A percentile compares a stretch with the other conserved stretches of the same genome.
Conservation (phyloP, 805 yeast species). For the Cyberlindnera saturnus region DNA sequence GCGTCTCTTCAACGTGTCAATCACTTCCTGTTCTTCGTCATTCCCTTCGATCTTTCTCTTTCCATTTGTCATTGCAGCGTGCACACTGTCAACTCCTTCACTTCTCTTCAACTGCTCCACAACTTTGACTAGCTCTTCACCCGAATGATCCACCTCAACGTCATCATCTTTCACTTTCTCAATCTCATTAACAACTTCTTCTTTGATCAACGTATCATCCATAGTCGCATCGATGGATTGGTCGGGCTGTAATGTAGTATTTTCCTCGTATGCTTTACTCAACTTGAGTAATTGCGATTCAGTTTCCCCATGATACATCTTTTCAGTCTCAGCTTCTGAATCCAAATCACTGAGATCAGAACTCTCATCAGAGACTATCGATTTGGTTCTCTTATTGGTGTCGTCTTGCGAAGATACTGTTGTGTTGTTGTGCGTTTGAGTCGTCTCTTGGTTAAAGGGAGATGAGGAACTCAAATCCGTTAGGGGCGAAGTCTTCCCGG, state of each 20-base stretch:
- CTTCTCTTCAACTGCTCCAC: constrained; percentile 12
- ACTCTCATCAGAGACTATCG: constrained; percentile 22
- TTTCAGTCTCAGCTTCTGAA: constrained; percentile 91
- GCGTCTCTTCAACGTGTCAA: constrained; percentile 10
- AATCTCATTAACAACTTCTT: constrained; percentile 19
- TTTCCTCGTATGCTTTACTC: constrained; percentile 22
- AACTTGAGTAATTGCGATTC: constrained; percentile 36
- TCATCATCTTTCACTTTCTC: constrained; percentile 18
- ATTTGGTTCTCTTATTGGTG: constrained; percentile 10
- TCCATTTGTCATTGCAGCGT: constrained; percentile 3
- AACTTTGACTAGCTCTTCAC: constrained; percentile 19
- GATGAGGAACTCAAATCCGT: constrained; percentile 23
- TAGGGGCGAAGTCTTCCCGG: constrained; percentile 23
- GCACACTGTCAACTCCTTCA: constrained; percentile 4
- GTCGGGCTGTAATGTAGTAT: constrained; percentile 13
- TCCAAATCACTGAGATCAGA: constrained; percentile 54
- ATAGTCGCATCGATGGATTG: constrained; percentile 6
- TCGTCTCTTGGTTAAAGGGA: constrained; percentile 7
- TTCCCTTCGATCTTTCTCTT: constrained; percentile 19
- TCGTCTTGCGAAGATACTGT: neutral
- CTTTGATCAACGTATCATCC: constrained; percentile 19
- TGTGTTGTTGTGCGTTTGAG: neutral
- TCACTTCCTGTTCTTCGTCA: constrained; percentile 17
- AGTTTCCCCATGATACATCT: constrained; percentile 46
- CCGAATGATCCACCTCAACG: constrained; percentile 16